Conservation (phyloP, 495 filamentous ascomycete species). For the Neurospora terricola region DNA sequence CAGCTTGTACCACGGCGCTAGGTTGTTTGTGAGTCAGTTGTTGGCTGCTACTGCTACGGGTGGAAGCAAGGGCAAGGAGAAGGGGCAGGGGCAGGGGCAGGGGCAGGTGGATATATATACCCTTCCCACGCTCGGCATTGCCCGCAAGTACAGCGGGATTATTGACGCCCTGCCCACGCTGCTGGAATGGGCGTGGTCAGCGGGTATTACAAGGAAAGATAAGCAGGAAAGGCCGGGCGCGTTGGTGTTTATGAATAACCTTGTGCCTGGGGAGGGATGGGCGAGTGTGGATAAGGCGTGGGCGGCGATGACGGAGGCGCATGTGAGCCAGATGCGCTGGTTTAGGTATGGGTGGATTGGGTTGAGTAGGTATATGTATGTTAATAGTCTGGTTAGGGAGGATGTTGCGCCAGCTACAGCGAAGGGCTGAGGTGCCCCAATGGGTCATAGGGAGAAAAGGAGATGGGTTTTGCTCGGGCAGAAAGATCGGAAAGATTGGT, state of each 20-base stretch:
- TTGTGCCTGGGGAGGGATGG: conserved; percentile 40
- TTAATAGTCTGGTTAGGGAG: conserved; percentile 67
- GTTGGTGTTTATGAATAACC: conserved; percentile 59
- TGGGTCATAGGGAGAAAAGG: neutral
- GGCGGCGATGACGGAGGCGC: conserved; percentile 75
- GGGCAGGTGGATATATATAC: conserved; percentile 64
- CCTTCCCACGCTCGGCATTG: conserved; percentile 59
- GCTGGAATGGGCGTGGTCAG: conserved; percentile 23
- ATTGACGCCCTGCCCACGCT: conserved; percentile 65
- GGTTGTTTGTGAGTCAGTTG: conserved; percentile 54
- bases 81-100: neutral
- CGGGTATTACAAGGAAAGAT: conserved; percentile 27
- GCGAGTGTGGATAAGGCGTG: conserved; percentile 44
- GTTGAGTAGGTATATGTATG: conserved; percentile 84
- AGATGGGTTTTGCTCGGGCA: neutral
- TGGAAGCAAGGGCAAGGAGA: conserved; percentile 38
- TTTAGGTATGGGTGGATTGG: conserved; percentile 95
- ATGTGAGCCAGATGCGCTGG: conserved; percentile 97
- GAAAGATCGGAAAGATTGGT: neutral
- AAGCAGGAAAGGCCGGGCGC: conserved; percentile 35
- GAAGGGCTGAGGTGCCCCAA: neutral
- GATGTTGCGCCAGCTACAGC: neutral
- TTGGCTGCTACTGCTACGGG: conserved; percentile 49
- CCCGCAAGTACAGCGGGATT: conserved; percentile 74
- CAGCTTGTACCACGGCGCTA: conserved; percentile 71